These are phyloP conservation scores for Glaciozyma martinii DNA, from an alignment of 768 basidiomycete genomes.

Conservation along the genomic window DNA sequence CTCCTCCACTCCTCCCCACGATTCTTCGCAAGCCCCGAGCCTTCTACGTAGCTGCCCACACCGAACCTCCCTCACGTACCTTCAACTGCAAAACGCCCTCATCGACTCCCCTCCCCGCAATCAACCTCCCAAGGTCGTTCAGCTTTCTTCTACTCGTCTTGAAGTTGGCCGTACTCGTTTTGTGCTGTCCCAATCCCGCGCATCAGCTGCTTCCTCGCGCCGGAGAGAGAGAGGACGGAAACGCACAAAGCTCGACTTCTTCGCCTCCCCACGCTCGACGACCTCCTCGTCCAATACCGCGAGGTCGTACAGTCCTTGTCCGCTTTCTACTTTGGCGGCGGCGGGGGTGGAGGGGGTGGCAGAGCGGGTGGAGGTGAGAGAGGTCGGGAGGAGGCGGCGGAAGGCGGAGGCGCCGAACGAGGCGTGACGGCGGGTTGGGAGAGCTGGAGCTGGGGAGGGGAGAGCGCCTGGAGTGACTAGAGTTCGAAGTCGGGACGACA, in stretches of 20 bases:
- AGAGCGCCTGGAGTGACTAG: no score
- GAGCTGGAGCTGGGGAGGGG: no score
- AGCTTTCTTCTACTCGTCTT: conserved; percentile 84
- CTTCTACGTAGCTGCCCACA: no score
- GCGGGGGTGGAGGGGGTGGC: no score
- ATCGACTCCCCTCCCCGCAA: conserved; percentile 84
- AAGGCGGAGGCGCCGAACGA: conserved; percentile 13
- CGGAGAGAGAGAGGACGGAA: background rate
- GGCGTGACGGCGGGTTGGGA: conserved; percentile 6
- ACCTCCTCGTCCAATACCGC: conserved; percentile 21
- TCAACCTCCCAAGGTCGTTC: conserved; percentile 73
- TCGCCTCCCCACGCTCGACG: background rate
- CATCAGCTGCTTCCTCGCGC: background rate
- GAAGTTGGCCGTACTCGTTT: conserved; percentile 84
- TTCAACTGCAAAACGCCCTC: conserved; percentile 93
- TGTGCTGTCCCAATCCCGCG: conserved; percentile 53
- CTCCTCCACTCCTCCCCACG: background rate
- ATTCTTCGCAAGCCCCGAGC: background rate
- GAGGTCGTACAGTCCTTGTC: conserved; percentile 18
- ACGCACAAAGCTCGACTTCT: conserved; percentile 22
- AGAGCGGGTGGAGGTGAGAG: background rate
- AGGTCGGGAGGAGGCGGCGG: conserved; percentile 10
- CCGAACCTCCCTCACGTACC: conserved; percentile 44
- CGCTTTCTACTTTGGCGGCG: background rate
- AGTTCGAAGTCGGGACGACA: no score